A percentile compares a stretch with the other conserved stretches of the same genome.
phyloP scores from a whole-genome alignment of 768 basidiomycete species.

The Hericium erinaceus region DNA sequence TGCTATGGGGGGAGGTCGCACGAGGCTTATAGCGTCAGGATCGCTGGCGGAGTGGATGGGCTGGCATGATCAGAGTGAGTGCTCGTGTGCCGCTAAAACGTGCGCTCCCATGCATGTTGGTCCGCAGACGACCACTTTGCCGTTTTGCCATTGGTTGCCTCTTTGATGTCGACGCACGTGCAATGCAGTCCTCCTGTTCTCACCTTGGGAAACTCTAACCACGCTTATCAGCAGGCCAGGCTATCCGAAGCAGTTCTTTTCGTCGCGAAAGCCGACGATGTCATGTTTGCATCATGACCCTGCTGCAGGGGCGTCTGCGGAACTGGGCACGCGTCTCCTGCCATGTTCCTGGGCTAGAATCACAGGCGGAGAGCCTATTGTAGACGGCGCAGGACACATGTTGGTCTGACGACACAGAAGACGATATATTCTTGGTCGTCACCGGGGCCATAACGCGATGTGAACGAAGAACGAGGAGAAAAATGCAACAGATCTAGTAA shows the following conservation, averaged over 20 bases:
- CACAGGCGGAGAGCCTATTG: too few species aligned
- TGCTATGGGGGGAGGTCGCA: neutral
- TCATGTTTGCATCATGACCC: neutral
- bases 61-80: neutral
- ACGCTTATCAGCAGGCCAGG: neutral
- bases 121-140: conserved; percentile 13
- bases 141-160: conserved; percentile 1
- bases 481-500: neutral
- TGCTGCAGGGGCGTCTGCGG: neutral
- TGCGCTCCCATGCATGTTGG: neutral
- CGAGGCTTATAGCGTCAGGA: neutral
- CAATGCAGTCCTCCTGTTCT: neutral
- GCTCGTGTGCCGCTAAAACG: conserved; percentile 14
- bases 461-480: neutral
- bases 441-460: neutral
- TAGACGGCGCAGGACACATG: neutral
- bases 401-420: neutral
- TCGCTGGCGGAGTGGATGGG: neutral
- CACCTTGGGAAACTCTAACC: neutral
- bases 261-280: neutral
- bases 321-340: too few species aligned
- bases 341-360: too few species aligned
- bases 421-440: neutral
- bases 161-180: neutral
- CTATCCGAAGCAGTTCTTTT: neutral